Percentiles rank a stretch among this genome's conserved stretches.
Evolutionary conservation across 305 asterid species (phyloP).

Genomic region (Fraxinus baroniana): DNA sequence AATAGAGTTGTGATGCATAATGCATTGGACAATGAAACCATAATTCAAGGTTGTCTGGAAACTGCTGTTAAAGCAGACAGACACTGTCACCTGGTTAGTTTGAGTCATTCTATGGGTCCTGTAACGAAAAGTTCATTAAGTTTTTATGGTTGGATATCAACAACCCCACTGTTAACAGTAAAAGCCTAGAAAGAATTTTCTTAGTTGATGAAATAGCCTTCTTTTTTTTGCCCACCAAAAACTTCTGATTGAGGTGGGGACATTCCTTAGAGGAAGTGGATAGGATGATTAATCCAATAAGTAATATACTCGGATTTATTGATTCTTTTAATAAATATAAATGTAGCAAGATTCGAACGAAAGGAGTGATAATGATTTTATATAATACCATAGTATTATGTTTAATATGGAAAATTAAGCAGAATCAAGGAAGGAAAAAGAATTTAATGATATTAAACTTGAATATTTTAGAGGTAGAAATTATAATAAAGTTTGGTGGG

Average conservation of each 20-base stretch:
- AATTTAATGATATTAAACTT: neutral
- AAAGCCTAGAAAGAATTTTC: constrained; percentile 10
- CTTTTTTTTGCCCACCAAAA: constrained; percentile 8
- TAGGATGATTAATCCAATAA: neutral
- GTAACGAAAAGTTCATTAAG: constrained; percentile 15
- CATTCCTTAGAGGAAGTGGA: neutral
- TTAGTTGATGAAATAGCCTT: neutral
- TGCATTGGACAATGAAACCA: neutral
- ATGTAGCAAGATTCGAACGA: neutral
- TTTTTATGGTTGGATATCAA: constrained; percentile 23
- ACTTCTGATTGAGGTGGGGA: constrained; percentile 26
- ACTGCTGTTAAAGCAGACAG: neutral
- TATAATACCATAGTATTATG: neutral
- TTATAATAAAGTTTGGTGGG: neutral
- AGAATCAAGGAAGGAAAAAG: neutral
- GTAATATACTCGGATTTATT: neutral
- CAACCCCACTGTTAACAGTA: constrained; percentile 25
- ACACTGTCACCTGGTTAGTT: constrained; percentile 10
- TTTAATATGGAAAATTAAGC: neutral
- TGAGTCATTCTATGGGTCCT: neutral
- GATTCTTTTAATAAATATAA: neutral
- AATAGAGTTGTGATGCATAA: neutral
- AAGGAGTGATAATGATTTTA: neutral
- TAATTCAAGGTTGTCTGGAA: neutral
- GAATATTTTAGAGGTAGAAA: neutral